Evolutionary conservation across 331 rosid genomes (phyloP).

Genomic region (Acacia concinna): DNA sequence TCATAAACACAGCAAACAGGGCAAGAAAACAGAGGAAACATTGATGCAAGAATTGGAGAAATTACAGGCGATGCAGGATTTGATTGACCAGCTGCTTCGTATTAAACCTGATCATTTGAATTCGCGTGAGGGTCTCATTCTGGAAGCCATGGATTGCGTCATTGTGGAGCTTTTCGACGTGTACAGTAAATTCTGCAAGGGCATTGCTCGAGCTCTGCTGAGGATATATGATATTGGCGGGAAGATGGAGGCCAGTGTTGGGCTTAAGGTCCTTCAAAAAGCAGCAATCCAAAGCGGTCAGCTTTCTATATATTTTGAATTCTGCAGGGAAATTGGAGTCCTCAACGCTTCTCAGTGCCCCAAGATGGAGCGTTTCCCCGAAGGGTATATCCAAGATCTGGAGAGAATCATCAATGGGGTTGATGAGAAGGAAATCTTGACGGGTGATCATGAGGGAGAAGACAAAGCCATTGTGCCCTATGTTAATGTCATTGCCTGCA

Average conservation of each 20-base stretch:
- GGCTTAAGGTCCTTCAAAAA: slow-evolving; percentile 51
- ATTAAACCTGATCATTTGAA: slow-evolving; percentile 41
- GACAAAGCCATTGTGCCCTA: slow-evolving; percentile 28
- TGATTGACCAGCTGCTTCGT: slow-evolving; percentile 60
- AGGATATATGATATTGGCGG: slow-evolving; percentile 49
- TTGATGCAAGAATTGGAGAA: slow-evolving; percentile 58
- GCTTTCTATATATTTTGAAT: slow-evolving; percentile 45
- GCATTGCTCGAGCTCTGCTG: slow-evolving; percentile 46
- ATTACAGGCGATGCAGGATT: slow-evolving; percentile 49
- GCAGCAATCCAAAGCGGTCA: slow-evolving; percentile 54
- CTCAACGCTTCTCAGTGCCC: slow-evolving; percentile 60
- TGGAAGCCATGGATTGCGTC: slow-evolving; percentile 85
- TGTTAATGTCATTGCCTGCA: background rate
- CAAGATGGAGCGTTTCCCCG: slow-evolving; percentile 48
- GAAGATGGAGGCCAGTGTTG: slow-evolving; percentile 51
- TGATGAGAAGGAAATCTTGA: slow-evolving; percentile 15
- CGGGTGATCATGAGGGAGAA: background rate
- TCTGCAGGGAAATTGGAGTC: slow-evolving; percentile 64
- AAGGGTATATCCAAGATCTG: slow-evolving; percentile 57
- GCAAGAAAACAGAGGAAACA: slow-evolving; percentile 17
- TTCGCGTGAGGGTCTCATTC: slow-evolving; percentile 36
- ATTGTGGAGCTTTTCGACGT: slow-evolving; percentile 62
- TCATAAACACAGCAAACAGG: background rate
- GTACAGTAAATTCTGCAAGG: slow-evolving; percentile 57
- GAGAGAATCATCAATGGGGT: slow-evolving; percentile 49